Base-by-base conservation (phyloP, 2,329 filamentous ascomycete genomes). In the Xylaria digitata region DNA sequence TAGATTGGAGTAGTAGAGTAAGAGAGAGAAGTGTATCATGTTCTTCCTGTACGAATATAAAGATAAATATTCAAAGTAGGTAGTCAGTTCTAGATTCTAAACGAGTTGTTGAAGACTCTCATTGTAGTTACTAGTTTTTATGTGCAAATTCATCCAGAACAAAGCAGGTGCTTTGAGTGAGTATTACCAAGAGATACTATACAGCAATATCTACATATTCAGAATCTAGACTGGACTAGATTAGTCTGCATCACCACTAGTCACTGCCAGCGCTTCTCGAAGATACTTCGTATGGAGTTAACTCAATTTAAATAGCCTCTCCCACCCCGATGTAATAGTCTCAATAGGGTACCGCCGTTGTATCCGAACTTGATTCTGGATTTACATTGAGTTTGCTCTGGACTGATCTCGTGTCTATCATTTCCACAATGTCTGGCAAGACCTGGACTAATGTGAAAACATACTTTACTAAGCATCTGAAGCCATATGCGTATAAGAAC, bases 401-500 rank as follows among this genome's bases (percentile, higher is more conserved):
- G 21, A 21, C n/a, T 48, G 5, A 6, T 13, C 6, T 23, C 8
- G 13, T 9, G 19, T 23, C 11, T 11, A 11, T 7, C 11, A 21
- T 26, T 42, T n/a, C 6, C 11, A 40, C 6, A 26, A 62, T 48
- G 50, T 17, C 32, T 40, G 15, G 11, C 19, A 26, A 15, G 26
- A 15, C 6, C 2, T n/a, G 37, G 13, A 17, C 26, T 15, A n/a
- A 8, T n/a, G 17, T 11, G 3, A 13, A 30, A 19, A 7, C 40
- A 60, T 11, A 30, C 6, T 7, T 19, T 23, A n/a, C 17, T n/a
- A 45, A 32, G 30, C 62, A 65, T 34, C 13, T n/a, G 8, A 46
- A 19, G 3, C 23, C 57, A 43, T 53, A 32, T 15, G 56, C 42
- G 30, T 65, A 65, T 43, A 65, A 40, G 32, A 15, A 5, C 2